These are phyloP conservation scores for Plenodomus tracheiphilus DNA, from an alignment of 2,329 filamentous ascomycete genomes.

Conservation along the genomic window DNA sequence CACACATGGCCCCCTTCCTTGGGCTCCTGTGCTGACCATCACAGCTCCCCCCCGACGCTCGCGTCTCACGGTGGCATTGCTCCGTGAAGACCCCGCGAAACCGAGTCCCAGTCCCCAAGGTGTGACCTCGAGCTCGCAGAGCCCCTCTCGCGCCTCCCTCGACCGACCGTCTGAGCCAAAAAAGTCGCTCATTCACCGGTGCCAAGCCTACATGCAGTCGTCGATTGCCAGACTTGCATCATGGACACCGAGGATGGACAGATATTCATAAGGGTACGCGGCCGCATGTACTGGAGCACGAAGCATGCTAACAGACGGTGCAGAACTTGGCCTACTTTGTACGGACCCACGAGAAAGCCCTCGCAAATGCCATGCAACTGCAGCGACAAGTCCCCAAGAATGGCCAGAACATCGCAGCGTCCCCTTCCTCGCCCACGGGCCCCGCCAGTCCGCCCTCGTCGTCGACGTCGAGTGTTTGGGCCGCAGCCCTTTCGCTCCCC, in stretches of 20 bases:
- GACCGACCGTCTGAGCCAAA: constrained; percentile 14
- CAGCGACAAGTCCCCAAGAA: constrained; percentile 73
- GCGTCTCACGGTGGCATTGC: constrained; percentile 25
- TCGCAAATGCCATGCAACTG: constrained; percentile 92
- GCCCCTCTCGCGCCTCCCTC: constrained; percentile 11
- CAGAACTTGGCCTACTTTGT: constrained; percentile 96
- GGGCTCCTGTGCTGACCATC: constrained; percentile 25
- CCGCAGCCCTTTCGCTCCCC: constrained; percentile 83
- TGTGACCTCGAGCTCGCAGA: constrained; percentile 12
- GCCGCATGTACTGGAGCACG: not conserved
- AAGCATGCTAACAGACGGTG: not conserved
- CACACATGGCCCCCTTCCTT: constrained; percentile 2
- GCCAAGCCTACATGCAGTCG: constrained; percentile 39
- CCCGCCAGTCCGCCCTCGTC: constrained; percentile 54
- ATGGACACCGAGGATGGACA: constrained; percentile 92
- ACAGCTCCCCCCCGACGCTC: constrained; percentile 22
- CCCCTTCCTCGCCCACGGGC: constrained; percentile 44
- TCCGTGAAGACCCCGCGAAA: constrained; percentile 18
- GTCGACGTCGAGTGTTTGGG: constrained; percentile 70
- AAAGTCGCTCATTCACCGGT: constrained; percentile 4
- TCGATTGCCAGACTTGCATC: constrained; percentile 29
- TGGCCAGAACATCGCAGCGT: constrained; percentile 51
- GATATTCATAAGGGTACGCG: constrained; percentile 79
- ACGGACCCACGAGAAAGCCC: constrained; percentile 93
- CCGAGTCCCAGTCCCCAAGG: constrained; percentile 12